Conservation (phyloP, 169 alveolate genomes). For the Cryptosporidium andersoni region DNA sequence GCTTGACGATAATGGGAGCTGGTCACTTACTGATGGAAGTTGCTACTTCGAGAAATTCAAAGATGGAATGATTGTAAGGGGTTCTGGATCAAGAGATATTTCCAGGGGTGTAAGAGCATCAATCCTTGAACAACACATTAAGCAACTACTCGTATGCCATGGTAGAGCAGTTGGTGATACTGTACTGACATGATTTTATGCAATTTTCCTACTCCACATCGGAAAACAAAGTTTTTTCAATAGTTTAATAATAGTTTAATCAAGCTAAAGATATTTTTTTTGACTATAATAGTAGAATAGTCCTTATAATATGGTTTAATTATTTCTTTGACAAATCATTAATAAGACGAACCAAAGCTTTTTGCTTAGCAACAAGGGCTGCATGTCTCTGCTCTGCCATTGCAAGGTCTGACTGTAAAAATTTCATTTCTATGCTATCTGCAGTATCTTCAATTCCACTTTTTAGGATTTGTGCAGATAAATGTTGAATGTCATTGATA, state of each 20-base stretch:
- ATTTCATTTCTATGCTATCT: slow-evolving; percentile 41
- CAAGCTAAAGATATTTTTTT: no score
- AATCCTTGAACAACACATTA: slow-evolving; percentile 67
- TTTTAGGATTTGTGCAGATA: slow-evolving; percentile 20
- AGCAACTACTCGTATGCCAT: slow-evolving; percentile 11
- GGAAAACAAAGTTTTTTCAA: no score
- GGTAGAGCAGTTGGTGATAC: no score
- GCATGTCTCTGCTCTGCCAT: slow-evolving; percentile 59
- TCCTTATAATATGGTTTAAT: slow-evolving; percentile 23
- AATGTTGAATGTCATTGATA: slow-evolving; percentile 27
- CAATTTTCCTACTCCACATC: no score
- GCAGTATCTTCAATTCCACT: slow-evolving; percentile 15
- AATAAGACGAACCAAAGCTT: slow-evolving; percentile 3
- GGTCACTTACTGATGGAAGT: slow-evolving; percentile 68
- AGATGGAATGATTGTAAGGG: slow-evolving; percentile 71
- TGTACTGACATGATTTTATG: no score
- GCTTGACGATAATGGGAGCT: slow-evolving; percentile 23
- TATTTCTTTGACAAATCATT: slow-evolving; percentile 12
- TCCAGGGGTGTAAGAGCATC: slow-evolving; percentile 64
- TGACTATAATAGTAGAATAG: not conserved
- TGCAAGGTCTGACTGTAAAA: slow-evolving; percentile 54
- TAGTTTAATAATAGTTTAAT: no score
- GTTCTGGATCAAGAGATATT: slow-evolving; percentile 70
- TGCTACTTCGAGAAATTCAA: slow-evolving; percentile 61
- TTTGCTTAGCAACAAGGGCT: slow-evolving; percentile 17